phyloP scores from a whole-genome alignment of 306 rosid species.

The Gleditsia sinensis region DNA sequence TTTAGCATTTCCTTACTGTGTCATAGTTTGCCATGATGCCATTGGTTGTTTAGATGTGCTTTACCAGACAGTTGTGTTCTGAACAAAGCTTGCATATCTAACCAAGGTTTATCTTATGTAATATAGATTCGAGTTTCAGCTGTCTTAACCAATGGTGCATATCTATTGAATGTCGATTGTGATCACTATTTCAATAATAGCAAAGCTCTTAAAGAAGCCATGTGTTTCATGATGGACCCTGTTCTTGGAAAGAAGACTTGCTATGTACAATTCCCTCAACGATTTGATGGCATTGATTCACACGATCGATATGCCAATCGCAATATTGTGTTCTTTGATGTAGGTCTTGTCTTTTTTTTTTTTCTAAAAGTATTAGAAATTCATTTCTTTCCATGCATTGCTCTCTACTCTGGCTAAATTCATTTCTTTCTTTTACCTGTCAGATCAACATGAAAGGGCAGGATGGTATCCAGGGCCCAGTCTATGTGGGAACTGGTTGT shows the following conservation, averaged over 20 bases:
- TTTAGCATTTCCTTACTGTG: background rate
- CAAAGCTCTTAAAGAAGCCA: slow-evolving; percentile 98
- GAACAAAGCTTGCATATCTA: slow-evolving; percentile 19
- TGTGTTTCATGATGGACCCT: slow-evolving; percentile 99
- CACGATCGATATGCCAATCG: slow-evolving; percentile 99
- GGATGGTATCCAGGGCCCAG: slow-evolving; percentile 99
- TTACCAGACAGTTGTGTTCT: background rate
- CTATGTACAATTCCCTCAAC: slow-evolving; percentile 98
- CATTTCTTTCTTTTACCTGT: background rate
- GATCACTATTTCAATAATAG: slow-evolving; percentile 99
- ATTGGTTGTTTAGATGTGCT: background rate
- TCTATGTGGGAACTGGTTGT: slow-evolving; percentile 99
- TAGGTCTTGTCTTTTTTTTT: slow-evolving; percentile 44
- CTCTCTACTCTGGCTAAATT: slow-evolving; percentile 22
- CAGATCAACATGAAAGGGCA: slow-evolving; percentile 98
- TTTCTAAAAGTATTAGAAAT: background rate
- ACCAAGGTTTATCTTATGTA: slow-evolving; percentile 37
- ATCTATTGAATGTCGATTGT: slow-evolving; percentile 95
- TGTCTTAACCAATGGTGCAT: slow-evolving; percentile 98
- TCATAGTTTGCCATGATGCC: background rate
- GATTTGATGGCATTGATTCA: slow-evolving; percentile 97
- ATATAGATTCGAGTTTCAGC: slow-evolving; percentile 98
- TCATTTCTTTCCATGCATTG: slow-evolving; percentile 9
- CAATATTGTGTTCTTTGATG: slow-evolving; percentile 97
- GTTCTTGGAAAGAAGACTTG: slow-evolving; percentile 90